These are phyloP conservation scores for Hyphochytrium catenoides DNA, from an alignment of 352 stramenopile genomes.

Conservation along the genomic window DNA sequence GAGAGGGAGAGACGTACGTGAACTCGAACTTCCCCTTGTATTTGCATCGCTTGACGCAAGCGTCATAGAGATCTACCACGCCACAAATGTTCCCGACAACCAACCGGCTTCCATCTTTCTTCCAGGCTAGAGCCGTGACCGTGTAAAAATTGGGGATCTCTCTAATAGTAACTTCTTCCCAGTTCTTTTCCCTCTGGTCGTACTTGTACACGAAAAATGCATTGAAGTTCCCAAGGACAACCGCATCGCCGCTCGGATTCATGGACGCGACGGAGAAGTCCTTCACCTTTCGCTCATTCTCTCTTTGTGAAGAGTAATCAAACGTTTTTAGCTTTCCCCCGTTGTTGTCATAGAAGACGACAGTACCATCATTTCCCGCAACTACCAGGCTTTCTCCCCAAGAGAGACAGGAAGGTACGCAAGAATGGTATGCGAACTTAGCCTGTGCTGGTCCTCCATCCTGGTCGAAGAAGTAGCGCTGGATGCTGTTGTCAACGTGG, in stretches of 20 bases:
- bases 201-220: slow-evolving; percentile 70
- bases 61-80: slow-evolving; percentile 71
- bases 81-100: slow-evolving; percentile 71
- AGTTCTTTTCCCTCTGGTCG: slow-evolving; percentile 49
- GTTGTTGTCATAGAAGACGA: slow-evolving; percentile 73
- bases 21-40: slow-evolving; percentile 89
- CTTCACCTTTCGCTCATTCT: slow-evolving; percentile 45
- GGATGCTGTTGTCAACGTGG: slow-evolving; percentile 75
- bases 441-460: slow-evolving; percentile 41
- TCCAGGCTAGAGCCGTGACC: slow-evolving; percentile 72
- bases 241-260: slow-evolving; percentile 68
- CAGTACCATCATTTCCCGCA: slow-evolving; percentile 65
- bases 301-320: slow-evolving; percentile 63
- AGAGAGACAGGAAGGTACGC: slow-evolving; percentile 61
- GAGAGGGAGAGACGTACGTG: slow-evolving; percentile 74
- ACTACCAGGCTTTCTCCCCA: slow-evolving; percentile 73
- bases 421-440: slow-evolving; percentile 64
- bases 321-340: slow-evolving; percentile 56
- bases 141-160: slow-evolving; percentile 74
- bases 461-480: slow-evolving; percentile 69
- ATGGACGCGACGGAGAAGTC: slow-evolving; percentile 51
- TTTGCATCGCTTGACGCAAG: slow-evolving; percentile 60
- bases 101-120: slow-evolving; percentile 60
- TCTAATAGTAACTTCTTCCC: slow-evolving; percentile 52
- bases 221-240: slow-evolving; percentile 81